Conservation (phyloP, 306 rosid genomes). For the Rosa persica region DNA sequence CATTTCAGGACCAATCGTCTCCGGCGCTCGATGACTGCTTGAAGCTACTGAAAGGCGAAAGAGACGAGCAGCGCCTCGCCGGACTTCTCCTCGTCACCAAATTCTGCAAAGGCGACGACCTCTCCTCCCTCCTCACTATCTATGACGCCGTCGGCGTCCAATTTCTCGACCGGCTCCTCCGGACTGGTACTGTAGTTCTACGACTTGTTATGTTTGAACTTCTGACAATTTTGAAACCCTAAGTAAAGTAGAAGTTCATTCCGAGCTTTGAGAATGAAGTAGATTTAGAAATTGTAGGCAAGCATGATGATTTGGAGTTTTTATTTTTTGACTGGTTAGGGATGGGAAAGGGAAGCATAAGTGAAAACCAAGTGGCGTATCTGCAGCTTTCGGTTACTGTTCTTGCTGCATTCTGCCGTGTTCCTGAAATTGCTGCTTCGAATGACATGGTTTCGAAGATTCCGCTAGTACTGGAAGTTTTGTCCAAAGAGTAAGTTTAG, state of each 20-base stretch:
- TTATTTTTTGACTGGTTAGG: slow-evolving; percentile 35
- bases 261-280: background rate
- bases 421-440: slow-evolving; percentile 73
- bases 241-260: background rate
- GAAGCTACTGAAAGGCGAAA: slow-evolving; percentile 83
- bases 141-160: slow-evolving; percentile 66
- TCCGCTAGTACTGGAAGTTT: slow-evolving; percentile 60
- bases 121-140: slow-evolving; percentile 57
- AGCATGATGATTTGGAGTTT: background rate
- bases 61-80: slow-evolving; percentile 91
- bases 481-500: slow-evolving; percentile 53
- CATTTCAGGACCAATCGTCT: slow-evolving; percentile 45
- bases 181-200: slow-evolving; percentile 47
- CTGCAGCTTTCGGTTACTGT: slow-evolving; percentile 70
- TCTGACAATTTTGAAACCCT: background rate
- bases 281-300: background rate
- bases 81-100: slow-evolving; percentile 86
- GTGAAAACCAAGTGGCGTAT: slow-evolving; percentile 65
- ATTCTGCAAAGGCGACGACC: slow-evolving; percentile 69
- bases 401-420: slow-evolving; percentile 79
- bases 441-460: slow-evolving; percentile 64
- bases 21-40: slow-evolving; percentile 72
- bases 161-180: slow-evolving; percentile 77
- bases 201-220: background rate
- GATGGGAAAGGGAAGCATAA: slow-evolving; percentile 52